These are phyloP conservation scores for Sphagnum magellanicum DNA, from an alignment of 228 moss, liverwort and hornwort genomes.

Conservation along the genomic window DNA sequence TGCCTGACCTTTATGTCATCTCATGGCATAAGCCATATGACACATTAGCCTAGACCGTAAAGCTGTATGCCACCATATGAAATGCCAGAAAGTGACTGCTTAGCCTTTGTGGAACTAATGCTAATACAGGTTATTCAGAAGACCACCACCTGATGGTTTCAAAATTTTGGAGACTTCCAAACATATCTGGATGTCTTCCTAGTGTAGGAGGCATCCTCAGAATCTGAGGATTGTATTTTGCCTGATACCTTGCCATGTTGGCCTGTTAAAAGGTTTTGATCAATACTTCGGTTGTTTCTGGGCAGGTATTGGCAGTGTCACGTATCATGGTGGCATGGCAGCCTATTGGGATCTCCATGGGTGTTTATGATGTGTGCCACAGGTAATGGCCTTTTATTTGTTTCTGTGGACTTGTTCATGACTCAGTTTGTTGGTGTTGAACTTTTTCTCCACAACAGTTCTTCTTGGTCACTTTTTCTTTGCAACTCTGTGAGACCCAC, in stretches of 20 bases:
- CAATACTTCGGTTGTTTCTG: neutral
- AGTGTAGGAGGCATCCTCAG: too few relatives aligned
- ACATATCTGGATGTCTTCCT: neutral
- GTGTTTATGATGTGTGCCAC: slow-evolving; percentile 91
- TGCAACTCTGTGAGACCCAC: too few relatives aligned
- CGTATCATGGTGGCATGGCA: slow-evolving; percentile 97
- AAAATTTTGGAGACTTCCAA: neutral
- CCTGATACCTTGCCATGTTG: neutral
- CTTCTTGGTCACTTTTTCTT: too few relatives aligned
- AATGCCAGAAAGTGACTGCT: too few relatives aligned
- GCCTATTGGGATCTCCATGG: slow-evolving; percentile 93
- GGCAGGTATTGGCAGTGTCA: slow-evolving; percentile 86
- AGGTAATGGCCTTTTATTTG: slow-evolving; percentile 28
- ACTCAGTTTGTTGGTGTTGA: neutral
- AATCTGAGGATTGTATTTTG: too few relatives aligned
- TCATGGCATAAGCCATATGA: too few relatives aligned
- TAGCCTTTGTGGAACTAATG: too few relatives aligned
- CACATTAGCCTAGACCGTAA: too few relatives aligned
- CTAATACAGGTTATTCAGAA: too few relatives aligned
- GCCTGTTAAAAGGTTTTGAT: neutral
- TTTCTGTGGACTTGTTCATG: neutral
- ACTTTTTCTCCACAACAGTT: too few relatives aligned
- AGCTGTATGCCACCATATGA: too few relatives aligned
- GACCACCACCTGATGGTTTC: neutral
- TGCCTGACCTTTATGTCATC: too few relatives aligned